A percentile compares a stretch with the other conserved stretches of the same genome.
Evolutionary conservation across 1,284 basidiomycete genomes (phyloP).

Genomic region (Trametes polyzona): DNA sequence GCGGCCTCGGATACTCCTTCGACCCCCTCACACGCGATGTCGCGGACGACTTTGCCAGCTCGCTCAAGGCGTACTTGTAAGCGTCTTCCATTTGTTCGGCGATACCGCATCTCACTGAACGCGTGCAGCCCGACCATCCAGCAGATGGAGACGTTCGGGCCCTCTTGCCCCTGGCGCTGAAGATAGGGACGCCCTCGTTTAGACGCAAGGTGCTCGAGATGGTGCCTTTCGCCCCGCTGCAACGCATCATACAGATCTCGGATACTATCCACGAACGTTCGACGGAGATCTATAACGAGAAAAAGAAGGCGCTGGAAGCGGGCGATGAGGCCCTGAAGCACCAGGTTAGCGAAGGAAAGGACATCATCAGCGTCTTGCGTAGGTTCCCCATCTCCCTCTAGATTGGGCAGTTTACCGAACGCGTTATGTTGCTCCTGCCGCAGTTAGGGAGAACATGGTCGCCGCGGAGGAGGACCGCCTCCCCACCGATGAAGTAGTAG

Average conservation of each 20-base stretch:
- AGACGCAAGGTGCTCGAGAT: no score
- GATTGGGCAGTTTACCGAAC: neutral
- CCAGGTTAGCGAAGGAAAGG: conserved; percentile 32
- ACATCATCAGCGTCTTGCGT: conserved; percentile 36
- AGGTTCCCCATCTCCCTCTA: neutral
- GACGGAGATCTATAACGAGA: no score
- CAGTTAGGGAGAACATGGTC: conserved; percentile 30
- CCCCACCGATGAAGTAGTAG: conserved; percentile 18
- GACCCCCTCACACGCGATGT: conserved; percentile 36
- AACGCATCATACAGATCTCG: no score
- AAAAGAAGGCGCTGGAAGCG: no score
- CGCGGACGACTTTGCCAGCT: conserved; percentile 28
- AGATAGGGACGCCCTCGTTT: no score
- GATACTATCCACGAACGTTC: no score
- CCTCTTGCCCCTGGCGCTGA: no score
- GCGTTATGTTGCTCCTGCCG: no score
- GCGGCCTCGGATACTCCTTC: conserved; percentile 45
- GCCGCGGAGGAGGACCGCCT: conserved; percentile 25
- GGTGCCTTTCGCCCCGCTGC: no score
- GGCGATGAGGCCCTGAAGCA: no score
- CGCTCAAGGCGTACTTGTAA: conserved; percentile 26
- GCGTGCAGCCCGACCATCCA: neutral
- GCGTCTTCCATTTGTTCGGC: neutral
- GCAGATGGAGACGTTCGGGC: neutral
- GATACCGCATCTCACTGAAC: neutral